phyloP scores from a whole-genome alignment of 352 stramenopile genomes.

The Phytophthora kernoviae region DNA sequence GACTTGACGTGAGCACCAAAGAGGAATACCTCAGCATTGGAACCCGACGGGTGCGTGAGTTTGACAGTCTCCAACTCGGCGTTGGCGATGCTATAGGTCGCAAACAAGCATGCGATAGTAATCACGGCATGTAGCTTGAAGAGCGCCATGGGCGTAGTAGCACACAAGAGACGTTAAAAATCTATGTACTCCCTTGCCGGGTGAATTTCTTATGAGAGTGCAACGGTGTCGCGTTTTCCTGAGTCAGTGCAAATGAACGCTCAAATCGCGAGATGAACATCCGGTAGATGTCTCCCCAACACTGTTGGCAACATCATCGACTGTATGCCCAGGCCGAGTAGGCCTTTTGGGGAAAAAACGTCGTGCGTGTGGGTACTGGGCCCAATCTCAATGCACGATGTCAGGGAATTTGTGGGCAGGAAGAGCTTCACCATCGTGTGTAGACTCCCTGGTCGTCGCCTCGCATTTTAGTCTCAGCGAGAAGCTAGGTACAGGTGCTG shows the following conservation, averaged over 20 bases:
- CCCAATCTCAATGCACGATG: too few relatives aligned
- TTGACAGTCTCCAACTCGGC: slow-evolving; percentile 49
- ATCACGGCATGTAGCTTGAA: slow-evolving; percentile 5
- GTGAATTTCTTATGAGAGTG: too few relatives aligned
- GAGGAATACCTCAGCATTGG: slow-evolving; percentile 64
- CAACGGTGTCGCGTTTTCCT: too few relatives aligned
- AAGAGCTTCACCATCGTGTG: slow-evolving; percentile 16
- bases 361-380: too few relatives aligned
- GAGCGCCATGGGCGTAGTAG: neutral
- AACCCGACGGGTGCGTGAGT: slow-evolving; percentile 65
- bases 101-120: slow-evolving; percentile 3
- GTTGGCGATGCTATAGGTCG: neutral
- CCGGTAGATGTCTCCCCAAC: neutral
- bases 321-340: too few relatives aligned
- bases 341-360: too few relatives aligned
- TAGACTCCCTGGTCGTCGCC: neutral
- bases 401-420: slow-evolving; percentile 5
- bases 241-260: neutral
- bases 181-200: too few relatives aligned
- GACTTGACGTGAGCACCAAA: slow-evolving; percentile 85
- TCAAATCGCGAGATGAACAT: slow-evolving; percentile 2
- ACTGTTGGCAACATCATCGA: too few relatives aligned
- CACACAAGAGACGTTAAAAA: too few relatives aligned
- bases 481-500: neutral
- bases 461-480: slow-evolving; percentile 1